A percentile compares a stretch with the other conserved stretches of the same genome.
phyloP scores from a whole-genome alignment of 2,329 filamentous ascomycete genomes.

The Gnomoniopsis sp. region DNA sequence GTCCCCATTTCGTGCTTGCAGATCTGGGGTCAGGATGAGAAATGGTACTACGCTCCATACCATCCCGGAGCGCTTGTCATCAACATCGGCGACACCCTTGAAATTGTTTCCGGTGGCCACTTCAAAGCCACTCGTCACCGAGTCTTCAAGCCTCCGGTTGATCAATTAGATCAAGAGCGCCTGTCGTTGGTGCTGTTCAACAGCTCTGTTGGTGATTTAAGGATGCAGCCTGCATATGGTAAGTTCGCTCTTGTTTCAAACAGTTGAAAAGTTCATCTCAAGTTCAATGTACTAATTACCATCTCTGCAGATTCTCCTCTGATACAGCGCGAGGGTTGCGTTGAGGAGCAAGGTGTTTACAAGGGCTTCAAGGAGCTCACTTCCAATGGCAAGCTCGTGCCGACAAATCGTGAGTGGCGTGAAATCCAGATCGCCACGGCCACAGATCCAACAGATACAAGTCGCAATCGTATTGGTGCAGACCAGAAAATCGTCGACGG shows the following conservation, averaged over 20 bases:
- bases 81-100: constrained; percentile 43
- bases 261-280: not conserved
- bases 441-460: constrained; percentile 39
- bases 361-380: constrained; percentile 42
- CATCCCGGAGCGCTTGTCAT: constrained; percentile 44
- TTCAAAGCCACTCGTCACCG: constrained; percentile 44
- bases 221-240: constrained; percentile 35
- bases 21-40: constrained; percentile 38
- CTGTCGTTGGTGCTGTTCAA: constrained; percentile 42
- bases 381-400: constrained; percentile 36
- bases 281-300: not conserved
- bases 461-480: constrained; percentile 36
- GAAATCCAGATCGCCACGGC: constrained; percentile 45
- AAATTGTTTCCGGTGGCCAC: constrained; percentile 43
- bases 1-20: constrained; percentile 45
- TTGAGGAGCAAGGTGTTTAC: constrained; percentile 42
- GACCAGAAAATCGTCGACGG: constrained; percentile 40
- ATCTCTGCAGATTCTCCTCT: constrained; percentile 24
- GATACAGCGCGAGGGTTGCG: constrained; percentile 36
- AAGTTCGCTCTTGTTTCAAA: not conserved
- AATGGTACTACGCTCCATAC: constrained; percentile 45
- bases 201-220: constrained; percentile 40
- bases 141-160: constrained; percentile 38
- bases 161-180: constrained; percentile 36
- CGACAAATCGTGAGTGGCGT: constrained; percentile 44